Evolutionary conservation across 2,329 filamentous ascomycete species (phyloP), one percentile per base, ranked within the genome.

Genomic region (Exserohilum rostratum): DNA sequence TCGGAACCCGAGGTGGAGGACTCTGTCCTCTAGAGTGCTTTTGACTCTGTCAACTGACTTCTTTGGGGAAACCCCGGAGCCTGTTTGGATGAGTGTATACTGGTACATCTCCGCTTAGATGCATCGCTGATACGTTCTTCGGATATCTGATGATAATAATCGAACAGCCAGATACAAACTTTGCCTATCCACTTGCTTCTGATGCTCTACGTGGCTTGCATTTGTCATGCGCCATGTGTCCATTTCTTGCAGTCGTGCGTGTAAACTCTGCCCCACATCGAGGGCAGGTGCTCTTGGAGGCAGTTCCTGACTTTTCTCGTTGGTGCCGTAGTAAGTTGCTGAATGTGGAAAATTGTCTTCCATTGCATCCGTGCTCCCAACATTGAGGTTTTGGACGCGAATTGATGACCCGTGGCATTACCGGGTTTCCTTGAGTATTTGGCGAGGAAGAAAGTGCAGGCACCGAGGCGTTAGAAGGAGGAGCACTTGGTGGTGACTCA

Each of bases 331-430:
- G 81, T 3, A 97, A 84, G 72, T 97, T 97, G 83, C 92, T 96
- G 73, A 97, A 97, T 3, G 93, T 97, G 15, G 91, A 96, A 71
- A 98, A 98, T 69, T 96, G 90, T 27, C 93, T 87, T 17, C 93
- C 93, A 68, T 97, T 96, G 80, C 93, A 98, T 10, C 93, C 93
- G 70, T 98, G 93, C 57, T 97, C 93, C 90, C 91, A 98, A 76
- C 93, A 97, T 73, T 96, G 91, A 40, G 93, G 92, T 78, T 96
- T 96, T n/a, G 91, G 91, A 61, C 90, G 85, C 65, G 86, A 87
- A 73, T 90, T 88, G 15, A 92, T 82, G 13, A 92, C 85, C 55
- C 90, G 83, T 13, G 69, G 73, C 67, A 67, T 69, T 9, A 72
- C 65, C 25, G 65, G 58, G 53, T 55, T 68, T 30, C 56, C 57